Conservation (phyloP, 2,329 filamentous ascomycete species). For the Zymoseptoria passerinii region DNA sequence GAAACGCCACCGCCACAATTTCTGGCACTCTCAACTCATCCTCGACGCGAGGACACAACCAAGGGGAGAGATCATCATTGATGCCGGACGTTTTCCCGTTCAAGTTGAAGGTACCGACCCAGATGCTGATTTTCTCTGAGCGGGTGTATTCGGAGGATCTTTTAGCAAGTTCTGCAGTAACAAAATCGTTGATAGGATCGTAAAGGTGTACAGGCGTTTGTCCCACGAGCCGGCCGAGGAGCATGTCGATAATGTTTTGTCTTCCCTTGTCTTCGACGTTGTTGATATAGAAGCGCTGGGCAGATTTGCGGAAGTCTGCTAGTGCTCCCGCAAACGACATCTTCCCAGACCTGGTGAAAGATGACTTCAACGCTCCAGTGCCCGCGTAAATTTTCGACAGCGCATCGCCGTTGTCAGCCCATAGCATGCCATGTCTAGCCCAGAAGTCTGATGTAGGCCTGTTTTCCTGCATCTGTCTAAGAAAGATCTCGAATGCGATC, state of each 20-base stretch:
- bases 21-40: conserved; percentile 59
- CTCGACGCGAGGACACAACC: conserved; percentile 65
- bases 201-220: conserved; percentile 78
- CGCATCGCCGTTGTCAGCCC: conserved; percentile 95
- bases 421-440: conserved; percentile 83
- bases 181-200: conserved; percentile 90
- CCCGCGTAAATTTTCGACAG: conserved; percentile 93
- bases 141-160: conserved; percentile 64
- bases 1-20: conserved; percentile 85
- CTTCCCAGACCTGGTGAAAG: conserved; percentile 87
- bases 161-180: conserved; percentile 65
- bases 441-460: conserved; percentile 70
- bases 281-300: conserved; percentile 90
- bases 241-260: conserved; percentile 89
- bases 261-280: conserved; percentile 91
- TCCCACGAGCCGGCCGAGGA: conserved; percentile 78
- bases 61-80: conserved; percentile 70
- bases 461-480: conserved; percentile 61
- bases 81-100: conserved; percentile 79
- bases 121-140: conserved; percentile 66
- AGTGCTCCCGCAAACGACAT: conserved; percentile 91
- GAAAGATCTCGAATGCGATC: conserved; percentile 81
- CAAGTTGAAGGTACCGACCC: conserved; percentile 85
- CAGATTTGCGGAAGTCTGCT: conserved; percentile 91
- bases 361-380: conserved; percentile 89